Conservation (phyloP, 2,329 filamentous ascomycete genomes). For the Aureobasidium uvarum region DNA sequence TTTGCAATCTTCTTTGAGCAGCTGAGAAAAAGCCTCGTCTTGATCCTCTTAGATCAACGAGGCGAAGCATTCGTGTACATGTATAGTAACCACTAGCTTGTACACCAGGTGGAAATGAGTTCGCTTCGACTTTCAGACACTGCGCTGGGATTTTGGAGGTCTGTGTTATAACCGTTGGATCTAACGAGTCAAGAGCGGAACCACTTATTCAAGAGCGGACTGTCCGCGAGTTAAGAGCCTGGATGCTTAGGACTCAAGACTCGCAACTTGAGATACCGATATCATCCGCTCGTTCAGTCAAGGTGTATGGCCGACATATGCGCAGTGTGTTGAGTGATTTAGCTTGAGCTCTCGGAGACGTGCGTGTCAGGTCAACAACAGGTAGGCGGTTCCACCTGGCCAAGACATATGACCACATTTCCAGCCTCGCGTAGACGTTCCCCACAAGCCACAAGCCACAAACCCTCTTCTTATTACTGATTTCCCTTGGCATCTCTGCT, state of each 20-base stretch:
- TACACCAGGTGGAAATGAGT: slow-evolving; percentile 9
- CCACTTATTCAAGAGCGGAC: no score
- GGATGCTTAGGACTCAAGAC: background rate
- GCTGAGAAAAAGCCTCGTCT: background rate
- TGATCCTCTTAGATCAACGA: background rate
- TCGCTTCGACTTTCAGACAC: background rate
- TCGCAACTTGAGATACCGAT: background rate
- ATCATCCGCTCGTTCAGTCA: no score
- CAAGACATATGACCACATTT: slow-evolving; percentile 5
- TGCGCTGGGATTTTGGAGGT: background rate
- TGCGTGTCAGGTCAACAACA: background rate
- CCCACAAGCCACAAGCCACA: slow-evolving; percentile 19
- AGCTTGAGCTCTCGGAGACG: background rate
- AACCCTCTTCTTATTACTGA: slow-evolving; percentile 10
- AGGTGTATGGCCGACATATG: no score
- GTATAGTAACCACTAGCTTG: slow-evolving; percentile 18
- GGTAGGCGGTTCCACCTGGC: background rate
- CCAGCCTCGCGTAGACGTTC: background rate
- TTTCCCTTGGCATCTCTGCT: slow-evolving; percentile 5
- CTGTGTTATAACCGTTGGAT: slow-evolving; percentile 12
- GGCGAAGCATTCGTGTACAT: background rate
- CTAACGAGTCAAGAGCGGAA: slow-evolving; percentile 11
- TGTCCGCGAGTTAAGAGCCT: background rate
- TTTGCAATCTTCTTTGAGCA: slow-evolving; percentile 9
- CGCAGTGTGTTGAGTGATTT: no score